Percentiles rank a stretch among this genome's conserved stretches.
phyloP scores from a whole-genome alignment of 371 early-diverging fungal genomes.

The Dipsacomyces acuminosporus region DNA sequence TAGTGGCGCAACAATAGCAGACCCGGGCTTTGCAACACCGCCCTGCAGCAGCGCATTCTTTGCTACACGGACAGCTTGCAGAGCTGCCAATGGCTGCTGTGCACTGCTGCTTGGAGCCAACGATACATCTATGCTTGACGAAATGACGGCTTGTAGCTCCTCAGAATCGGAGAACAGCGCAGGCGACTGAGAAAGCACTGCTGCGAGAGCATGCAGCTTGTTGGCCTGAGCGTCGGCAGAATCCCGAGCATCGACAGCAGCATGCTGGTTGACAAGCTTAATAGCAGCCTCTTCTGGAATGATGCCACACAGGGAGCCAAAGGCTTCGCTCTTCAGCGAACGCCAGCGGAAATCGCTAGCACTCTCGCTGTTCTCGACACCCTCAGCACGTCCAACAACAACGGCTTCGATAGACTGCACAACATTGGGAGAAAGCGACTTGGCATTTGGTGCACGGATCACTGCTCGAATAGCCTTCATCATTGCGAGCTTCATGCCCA shows the following conservation, averaged over 20 bases:
- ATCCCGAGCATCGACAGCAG: conserved; percentile 8
- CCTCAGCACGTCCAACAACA: conserved; percentile 7
- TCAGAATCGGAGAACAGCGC: conserved; percentile 9
- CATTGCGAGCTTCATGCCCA: conserved; percentile 37
- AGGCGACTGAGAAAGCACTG: conserved; percentile 16
- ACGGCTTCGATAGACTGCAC: conserved; percentile 36
- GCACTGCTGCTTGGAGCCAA: conserved; percentile 5
- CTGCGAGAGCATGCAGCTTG: conserved; percentile 28
- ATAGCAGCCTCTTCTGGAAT: conserved; percentile 15
- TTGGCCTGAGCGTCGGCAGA: conserved; percentile 5
- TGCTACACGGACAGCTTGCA: conserved; percentile 30
- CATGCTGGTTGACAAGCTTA: conserved; percentile 19
- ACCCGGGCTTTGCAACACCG: conserved; percentile 1
- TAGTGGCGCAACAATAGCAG: conserved; percentile 1
- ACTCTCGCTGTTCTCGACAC: conserved; percentile 1
- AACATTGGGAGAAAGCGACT: conserved; percentile 24
- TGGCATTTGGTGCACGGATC: conserved; percentile 25
- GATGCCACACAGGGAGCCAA: conserved; percentile 43
- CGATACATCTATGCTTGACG: conserved; percentile 9
- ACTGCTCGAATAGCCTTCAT: conserved; percentile 38
- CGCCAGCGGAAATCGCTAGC: conserved; percentile 28
- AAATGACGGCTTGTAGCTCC: conserved; percentile 5
- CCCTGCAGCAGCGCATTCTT: conserved; percentile 11
- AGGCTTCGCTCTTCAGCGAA: conserved; percentile 45
- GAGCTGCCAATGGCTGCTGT: conserved; percentile 12